Evolutionary conservation across 129 eudicot species (phyloP), one percentile per base, ranked within the genome.

Genomic region (Helichrysum umbraculigerum): DNA sequence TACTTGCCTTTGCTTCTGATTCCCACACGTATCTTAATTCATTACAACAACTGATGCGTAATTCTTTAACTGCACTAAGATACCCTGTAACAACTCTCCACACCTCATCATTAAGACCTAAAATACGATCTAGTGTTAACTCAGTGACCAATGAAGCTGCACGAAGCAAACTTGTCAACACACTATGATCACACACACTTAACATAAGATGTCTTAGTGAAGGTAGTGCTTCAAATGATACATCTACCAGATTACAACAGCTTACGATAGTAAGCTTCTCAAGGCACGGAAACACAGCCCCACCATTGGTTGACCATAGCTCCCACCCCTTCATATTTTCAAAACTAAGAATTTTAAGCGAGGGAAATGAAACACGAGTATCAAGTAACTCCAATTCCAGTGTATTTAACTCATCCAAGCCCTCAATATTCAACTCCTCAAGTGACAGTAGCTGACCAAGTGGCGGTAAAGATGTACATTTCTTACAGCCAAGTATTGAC

Each of bases 11-110:
- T n/a, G n/a, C n/a, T n/a, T n/a, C n/a, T n/a, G n/a, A n/a, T n/a
- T 57, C 41, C 81, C 81, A 68, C 51, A 76, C 19, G 56, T 76
- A 65, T 66, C 65, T 65, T 19, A 76, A n/a, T n/a, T n/a, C n/a
- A n/a, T n/a, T n/a, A n/a, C n/a, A n/a, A n/a, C n/a, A n/a, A n/a
- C n/a, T n/a, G n/a, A n/a, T n/a, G n/a, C n/a, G n/a, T n/a, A n/a
- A n/a, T n/a, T n/a, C n/a, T n/a, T n/a, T n/a, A n/a, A n/a, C n/a
- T n/a, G n/a, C n/a, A n/a, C n/a, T n/a, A n/a, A n/a, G n/a, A n/a
- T n/a, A n/a, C n/a, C n/a, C n/a, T n/a, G n/a, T 34, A 35, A 76
- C 74, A 34, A 67, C 59, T 56, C 73, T 7, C 80, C 73, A 66
- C 56, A 52, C 37, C 73, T 33, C 28, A 35, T 76, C 67, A 19